Conservation (phyloP, 192 early-diverging fungal genomes). For the Coemansia sp. region DNA sequence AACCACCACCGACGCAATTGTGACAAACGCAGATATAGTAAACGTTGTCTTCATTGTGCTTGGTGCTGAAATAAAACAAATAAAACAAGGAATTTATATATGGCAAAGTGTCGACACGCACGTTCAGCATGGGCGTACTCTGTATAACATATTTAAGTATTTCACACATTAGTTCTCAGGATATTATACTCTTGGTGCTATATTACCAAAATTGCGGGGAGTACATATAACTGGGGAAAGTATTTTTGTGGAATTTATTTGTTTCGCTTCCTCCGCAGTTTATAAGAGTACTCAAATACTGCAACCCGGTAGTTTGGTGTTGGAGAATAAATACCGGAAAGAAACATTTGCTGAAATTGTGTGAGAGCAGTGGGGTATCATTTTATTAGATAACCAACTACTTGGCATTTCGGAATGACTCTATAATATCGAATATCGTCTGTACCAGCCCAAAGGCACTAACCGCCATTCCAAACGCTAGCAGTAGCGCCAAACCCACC, state of each 20-base stretch:
- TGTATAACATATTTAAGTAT: no score
- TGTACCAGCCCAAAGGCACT: conserved; percentile 65
- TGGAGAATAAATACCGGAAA: no score
- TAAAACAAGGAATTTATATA: no score
- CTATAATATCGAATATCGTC: conserved; percentile 58
- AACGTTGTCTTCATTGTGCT: conserved; percentile 16
- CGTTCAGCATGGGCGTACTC: no score
- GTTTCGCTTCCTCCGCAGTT: not conserved
- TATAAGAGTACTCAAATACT: not conserved
- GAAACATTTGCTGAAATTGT: not conserved
- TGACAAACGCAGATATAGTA: conserved; percentile 8
- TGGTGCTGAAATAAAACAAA: no score
- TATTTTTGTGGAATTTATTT: not conserved
- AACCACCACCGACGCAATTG: conserved; percentile 3
- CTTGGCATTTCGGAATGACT: conserved; percentile 27
- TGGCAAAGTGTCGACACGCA: no score
- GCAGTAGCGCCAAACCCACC: conserved; percentile 31
- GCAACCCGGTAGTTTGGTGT: no score
- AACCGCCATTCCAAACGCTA: conserved; percentile 57
- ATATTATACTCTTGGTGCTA: no score
- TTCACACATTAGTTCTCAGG: no score
- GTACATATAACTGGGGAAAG: not conserved
- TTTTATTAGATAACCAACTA: not conserved
- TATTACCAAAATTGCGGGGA: no score
- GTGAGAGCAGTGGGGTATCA: not conserved